A percentile compares a stretch with the other conserved stretches of the same genome.
phyloP scores from a whole-genome alignment of 2,329 filamentous ascomycete species.

The Arthrocladium fulminans region DNA sequence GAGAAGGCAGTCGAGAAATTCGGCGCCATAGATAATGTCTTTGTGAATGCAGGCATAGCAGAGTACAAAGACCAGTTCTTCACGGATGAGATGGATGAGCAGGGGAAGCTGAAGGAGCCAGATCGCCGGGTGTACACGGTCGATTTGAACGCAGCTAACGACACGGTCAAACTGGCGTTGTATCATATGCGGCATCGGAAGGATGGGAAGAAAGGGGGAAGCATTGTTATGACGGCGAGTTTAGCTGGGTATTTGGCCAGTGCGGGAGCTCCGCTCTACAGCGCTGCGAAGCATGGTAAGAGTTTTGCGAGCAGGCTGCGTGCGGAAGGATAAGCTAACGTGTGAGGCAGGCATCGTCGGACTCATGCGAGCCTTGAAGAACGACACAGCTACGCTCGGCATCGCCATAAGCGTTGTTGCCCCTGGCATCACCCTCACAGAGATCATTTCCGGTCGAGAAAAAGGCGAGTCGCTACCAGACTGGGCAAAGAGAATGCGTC shows the following conservation, averaged over 20 bases:
- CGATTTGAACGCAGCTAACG: conserved; percentile 39
- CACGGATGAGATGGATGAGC: conserved; percentile 34
- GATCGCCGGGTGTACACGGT: conserved; percentile 38
- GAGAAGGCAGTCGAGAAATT: conserved; percentile 34
- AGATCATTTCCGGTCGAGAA: conserved; percentile 32
- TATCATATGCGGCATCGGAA: conserved; percentile 37
- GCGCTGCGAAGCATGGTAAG: conserved; percentile 42
- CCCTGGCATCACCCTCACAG: conserved; percentile 42
- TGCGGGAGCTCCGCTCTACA: conserved; percentile 41
- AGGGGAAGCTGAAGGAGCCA: conserved; percentile 38
- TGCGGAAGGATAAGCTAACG: neutral
- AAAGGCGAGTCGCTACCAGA: conserved; percentile 29
- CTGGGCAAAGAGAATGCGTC: conserved; percentile 38
- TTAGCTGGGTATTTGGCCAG: conserved; percentile 42
- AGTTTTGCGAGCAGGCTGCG: neutral
- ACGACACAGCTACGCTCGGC: conserved; percentile 37
- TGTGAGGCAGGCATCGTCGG: conserved; percentile 35
- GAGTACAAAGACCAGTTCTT: conserved; percentile 44
- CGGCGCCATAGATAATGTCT: conserved; percentile 38
- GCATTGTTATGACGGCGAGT: conserved; percentile 41
- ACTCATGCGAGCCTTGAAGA: conserved; percentile 43
- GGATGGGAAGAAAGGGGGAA: conserved; percentile 31
- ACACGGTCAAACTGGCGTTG: conserved; percentile 41
- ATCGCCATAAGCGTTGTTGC: conserved; percentile 42
- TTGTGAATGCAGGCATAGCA: conserved; percentile 43